Evolutionary conservation across 257 asterid genomes (phyloP).

Genomic region (Oldenlandia corymbosa): DNA sequence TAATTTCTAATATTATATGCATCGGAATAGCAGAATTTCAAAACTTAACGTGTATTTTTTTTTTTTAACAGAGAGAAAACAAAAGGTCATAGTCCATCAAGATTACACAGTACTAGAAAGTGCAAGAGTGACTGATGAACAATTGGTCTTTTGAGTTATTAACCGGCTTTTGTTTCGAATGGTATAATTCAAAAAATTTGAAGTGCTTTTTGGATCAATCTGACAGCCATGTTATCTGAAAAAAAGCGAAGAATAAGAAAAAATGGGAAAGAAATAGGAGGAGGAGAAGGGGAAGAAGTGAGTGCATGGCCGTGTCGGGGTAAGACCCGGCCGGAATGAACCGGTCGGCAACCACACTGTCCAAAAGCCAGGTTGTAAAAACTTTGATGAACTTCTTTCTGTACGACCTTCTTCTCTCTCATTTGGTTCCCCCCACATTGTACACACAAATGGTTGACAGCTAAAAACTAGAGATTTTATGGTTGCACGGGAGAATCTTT

Average conservation of each 20-base stretch:
- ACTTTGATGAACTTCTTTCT: conserved; percentile 32
- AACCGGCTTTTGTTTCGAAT: conserved; percentile 5
- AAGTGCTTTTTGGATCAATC: conserved; percentile 14
- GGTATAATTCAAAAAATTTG: background rate
- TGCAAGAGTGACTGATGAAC: background rate
- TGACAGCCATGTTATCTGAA: conserved; percentile 22
- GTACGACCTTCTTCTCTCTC: conserved; percentile 29
- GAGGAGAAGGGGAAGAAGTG: no score
- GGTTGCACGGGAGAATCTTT: conserved; percentile 40
- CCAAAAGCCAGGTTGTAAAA: conserved; percentile 56
- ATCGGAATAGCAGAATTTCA: no score
- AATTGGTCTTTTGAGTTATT: background rate
- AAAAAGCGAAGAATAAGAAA: conserved; percentile 1
- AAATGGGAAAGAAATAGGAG: conserved; percentile 8
- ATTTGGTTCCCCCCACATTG: conserved; percentile 24
- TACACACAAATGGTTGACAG: conserved; percentile 39
- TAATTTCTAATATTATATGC: no score
- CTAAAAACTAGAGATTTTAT: conserved; percentile 31
- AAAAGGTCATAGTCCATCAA: conserved; percentile 22
- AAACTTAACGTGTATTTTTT: no score
- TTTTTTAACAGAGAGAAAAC: conserved; percentile 4
- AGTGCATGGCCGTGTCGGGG: conserved; percentile 20
- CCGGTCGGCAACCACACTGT: conserved; percentile 50
- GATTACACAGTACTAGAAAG: background rate
- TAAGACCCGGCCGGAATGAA: conserved; percentile 32